Evolutionary conservation across 768 basidiomycete genomes (phyloP).

Genomic region (Hygrophoropsis aurantiaca): DNA sequence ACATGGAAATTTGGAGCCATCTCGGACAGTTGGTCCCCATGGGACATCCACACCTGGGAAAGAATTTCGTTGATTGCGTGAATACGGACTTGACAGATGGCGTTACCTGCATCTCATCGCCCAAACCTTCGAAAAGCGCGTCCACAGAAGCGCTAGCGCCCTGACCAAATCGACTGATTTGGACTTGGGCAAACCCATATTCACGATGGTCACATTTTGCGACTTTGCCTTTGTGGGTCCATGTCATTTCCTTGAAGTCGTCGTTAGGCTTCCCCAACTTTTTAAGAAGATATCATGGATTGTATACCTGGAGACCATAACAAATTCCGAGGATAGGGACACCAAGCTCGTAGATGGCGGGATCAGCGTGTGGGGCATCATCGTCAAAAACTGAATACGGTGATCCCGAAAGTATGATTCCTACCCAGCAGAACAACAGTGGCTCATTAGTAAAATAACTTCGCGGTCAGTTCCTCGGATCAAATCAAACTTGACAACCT

Average conservation of each 20-base stretch:
- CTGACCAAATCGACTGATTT: constrained; percentile 63
- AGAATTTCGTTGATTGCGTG: not conserved
- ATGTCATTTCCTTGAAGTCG: constrained; percentile 87
- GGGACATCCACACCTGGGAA: constrained; percentile 97
- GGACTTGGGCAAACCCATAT: constrained; percentile 88
- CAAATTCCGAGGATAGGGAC: constrained; percentile 96
- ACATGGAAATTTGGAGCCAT: constrained; percentile 83
- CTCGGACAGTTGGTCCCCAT: constrained; percentile 88
- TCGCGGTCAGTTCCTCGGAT: too few species aligned
- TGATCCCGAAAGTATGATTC: constrained; percentile 95
- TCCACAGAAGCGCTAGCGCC: constrained; percentile 51
- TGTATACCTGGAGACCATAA: constrained; percentile 92
- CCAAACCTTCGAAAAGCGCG: constrained; percentile 81
- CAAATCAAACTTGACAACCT: not conserved
- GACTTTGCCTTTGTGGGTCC: constrained; percentile 82
- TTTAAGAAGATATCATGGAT: not conserved
- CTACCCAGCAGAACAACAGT: constrained; percentile 33
- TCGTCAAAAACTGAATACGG: constrained; percentile 97
- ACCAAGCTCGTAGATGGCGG: constrained; percentile 81
- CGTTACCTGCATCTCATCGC: constrained; percentile 82
- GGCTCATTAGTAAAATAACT: not conserved
- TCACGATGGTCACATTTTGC: constrained; percentile 88
- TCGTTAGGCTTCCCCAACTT: too few species aligned
- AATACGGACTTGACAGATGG: not conserved
- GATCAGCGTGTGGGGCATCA: constrained; percentile 92